phyloP scores from a whole-genome alignment of 306 rosid genomes.

The Pachyrhizus erosus region DNA sequence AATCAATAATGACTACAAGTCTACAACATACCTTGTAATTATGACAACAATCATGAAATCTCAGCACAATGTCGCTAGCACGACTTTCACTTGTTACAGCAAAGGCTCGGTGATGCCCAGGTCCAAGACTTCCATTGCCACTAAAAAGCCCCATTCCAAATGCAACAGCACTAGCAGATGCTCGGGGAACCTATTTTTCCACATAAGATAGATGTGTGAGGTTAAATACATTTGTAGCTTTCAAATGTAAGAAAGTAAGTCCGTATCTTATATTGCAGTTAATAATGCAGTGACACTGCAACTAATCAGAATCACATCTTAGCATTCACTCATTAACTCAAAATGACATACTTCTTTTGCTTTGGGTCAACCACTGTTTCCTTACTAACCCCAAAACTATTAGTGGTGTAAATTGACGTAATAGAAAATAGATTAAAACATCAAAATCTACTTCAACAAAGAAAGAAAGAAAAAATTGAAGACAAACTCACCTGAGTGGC shows the following conservation, averaged over 20 bases:
- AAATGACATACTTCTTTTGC: not conserved
- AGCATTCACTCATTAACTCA: conserved; percentile 14
- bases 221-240: conserved; percentile 10
- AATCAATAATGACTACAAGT: conserved; percentile 31
- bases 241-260: not conserved
- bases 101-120: conserved; percentile 80
- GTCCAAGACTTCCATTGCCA: conserved; percentile 87
- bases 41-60: conserved; percentile 76
- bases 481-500: conserved; percentile 74
- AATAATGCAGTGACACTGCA: not conserved
- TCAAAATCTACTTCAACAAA: no score
- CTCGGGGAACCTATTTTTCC: conserved; percentile 83
- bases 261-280: conserved; percentile 10
- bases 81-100: conserved; percentile 87
- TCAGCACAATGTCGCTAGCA: conserved; percentile 78
- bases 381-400: conserved; percentile 23
- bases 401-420: not conserved
- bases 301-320: not conserved
- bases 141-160: conserved; percentile 91
- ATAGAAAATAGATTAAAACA: no score
- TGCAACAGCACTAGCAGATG: conserved; percentile 98
- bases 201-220: conserved; percentile 4
- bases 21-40: conserved; percentile 76
- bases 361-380: conserved; percentile 3
- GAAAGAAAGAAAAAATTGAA: not conserved